A percentile compares a stretch with the other conserved stretches of the same genome.
phyloP scores from a whole-genome alignment of 495 filamentous ascomycete genomes.

The Lepidopterella palustris region DNA sequence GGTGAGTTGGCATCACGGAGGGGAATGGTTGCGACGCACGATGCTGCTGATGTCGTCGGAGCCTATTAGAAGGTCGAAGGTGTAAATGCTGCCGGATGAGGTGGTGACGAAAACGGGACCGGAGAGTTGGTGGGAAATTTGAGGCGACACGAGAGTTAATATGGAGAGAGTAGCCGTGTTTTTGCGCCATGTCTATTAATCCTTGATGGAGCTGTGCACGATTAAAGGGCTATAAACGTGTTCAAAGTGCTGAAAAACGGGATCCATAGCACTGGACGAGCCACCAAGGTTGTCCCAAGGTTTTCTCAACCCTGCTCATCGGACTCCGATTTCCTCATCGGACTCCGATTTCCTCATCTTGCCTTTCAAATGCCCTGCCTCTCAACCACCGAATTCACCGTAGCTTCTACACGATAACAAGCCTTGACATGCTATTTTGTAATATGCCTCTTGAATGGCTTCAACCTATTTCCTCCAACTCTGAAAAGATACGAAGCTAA shows the following conservation, averaged over 20 bases:
- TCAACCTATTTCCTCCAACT: too few relatives aligned
- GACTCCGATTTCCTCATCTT: background rate
- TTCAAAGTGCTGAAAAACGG: background rate
- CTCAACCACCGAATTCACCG: too few relatives aligned
- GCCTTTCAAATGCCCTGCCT: too few relatives aligned
- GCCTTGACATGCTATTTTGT: too few relatives aligned
- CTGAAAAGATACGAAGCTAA: too few relatives aligned
- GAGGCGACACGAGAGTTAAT: slow-evolving; percentile 35
- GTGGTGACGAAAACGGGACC: slow-evolving; percentile 27
- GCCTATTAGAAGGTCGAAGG: slow-evolving; percentile 41
- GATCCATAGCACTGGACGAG: slow-evolving; percentile 14
- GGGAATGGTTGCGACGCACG: slow-evolving; percentile 24
- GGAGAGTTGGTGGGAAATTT: slow-evolving; percentile 31
- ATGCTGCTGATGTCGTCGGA: slow-evolving; percentile 41
- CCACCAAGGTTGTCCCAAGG: slow-evolving; percentile 24
- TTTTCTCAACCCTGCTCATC: slow-evolving; percentile 16
- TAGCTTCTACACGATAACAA: too few relatives aligned
- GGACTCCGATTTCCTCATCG: background rate
- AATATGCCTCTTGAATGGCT: too few relatives aligned
- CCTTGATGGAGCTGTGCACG: slow-evolving; percentile 38
- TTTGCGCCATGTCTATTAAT: slow-evolving; percentile 33
- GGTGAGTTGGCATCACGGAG: background rate
- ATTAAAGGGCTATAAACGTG: background rate
- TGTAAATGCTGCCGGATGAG: slow-evolving; percentile 30
- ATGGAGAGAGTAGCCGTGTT: slow-evolving; percentile 33